Evolutionary conservation across 257 asterid genomes (phyloP), one percentile per base, ranked within the genome.

Genomic region (Jaltomata sinuosa): DNA sequence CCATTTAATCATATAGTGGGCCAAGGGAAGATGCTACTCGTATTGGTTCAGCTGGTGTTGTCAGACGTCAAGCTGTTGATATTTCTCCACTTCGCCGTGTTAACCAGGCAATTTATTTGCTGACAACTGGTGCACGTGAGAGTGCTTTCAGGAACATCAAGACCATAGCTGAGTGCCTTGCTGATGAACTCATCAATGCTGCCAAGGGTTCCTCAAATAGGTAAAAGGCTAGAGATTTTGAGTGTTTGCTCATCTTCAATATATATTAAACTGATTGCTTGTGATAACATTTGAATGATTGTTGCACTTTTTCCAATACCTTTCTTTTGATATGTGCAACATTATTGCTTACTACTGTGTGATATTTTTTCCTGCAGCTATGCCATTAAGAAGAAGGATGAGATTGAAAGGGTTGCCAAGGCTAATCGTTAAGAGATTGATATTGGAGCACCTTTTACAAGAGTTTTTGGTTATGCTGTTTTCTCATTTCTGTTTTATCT

Each of bases 401-500:
- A 94, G 92, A 93, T 94, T 84, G 98, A 94, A 89, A 91, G 97
- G 87, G 98, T 94, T 89, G 97, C 97, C 47, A 94, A 93, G 92
- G 98, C 97, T 84, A 93, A 94, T 86, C 95, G 97, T 91, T 94
- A 64, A 91, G 88, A n/a, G 15, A 68, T 61, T 55, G 38, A 52
- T 38, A 7, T 38, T 65, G 74, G 83, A 55, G 34, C 40, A 49
- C 67, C 76, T 31, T 29, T 54, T 55, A 7, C 32, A n/a, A 32
- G 40, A 79, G 69, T 80, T 84, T 84, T 78, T 78, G 55, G 84
- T 89, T 62, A 47, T 53, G 42, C 45, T 38, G 36, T 50, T 59
- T 85, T 42, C 59, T 14, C 29, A 22, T 9, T 78, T 80, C 29
- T n/a, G 29, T 31, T 38, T 10, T 81, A 5, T 83, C 31, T 83